Base-by-base conservation (phyloP, 768 basidiomycete genomes). In the Boletellus ananas region DNA sequence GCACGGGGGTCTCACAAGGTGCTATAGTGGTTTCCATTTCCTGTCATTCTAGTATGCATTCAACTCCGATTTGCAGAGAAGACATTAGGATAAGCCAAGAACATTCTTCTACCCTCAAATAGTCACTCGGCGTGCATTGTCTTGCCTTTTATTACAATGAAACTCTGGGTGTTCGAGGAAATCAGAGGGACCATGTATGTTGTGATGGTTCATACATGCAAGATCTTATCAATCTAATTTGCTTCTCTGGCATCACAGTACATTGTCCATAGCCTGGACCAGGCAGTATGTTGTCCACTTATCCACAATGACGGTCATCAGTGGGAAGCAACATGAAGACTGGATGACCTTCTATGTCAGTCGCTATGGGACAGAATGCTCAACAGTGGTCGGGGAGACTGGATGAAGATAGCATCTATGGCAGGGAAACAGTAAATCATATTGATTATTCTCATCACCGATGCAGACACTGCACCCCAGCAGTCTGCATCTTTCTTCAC, bases 151-250 rank as follows among this genome's bases (percentile, higher is more conserved):
- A 76, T 90, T 31, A 85, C 86, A 6, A 73, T 93, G 47, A 85
- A 92, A 66, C 75, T 93, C 68, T 90, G 90, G 0, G 91, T 93
- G 7, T 94, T 90, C 70, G 93, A 90, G 64, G 88, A 91, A 60
- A 87, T 83, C 58, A 81, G 81, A 50, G 80, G 87, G 60, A 89
- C 87, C 0, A 90, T 91, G 88, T 89, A 66, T 68, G 85, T 57
- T 21, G 12, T 3, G 17, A 23, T 31, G 12, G 5, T 14, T 0
- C 1, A 27, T 14, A 18, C 11, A 12, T 20, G 29, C 10, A 2
- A 6, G 20, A 11, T 44, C 11, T 5, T 2, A 20, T 2, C 25
- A 16, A 18, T 12, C 34, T 38, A 16, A 50, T 17, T 36, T 38
- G 31, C 21, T 10, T 6, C 25, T 29, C 7, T 14, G 20, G 45